Evolutionary conservation across 352 stramenopile genomes (phyloP).

Genomic region (Pythium dissotocum): DNA sequence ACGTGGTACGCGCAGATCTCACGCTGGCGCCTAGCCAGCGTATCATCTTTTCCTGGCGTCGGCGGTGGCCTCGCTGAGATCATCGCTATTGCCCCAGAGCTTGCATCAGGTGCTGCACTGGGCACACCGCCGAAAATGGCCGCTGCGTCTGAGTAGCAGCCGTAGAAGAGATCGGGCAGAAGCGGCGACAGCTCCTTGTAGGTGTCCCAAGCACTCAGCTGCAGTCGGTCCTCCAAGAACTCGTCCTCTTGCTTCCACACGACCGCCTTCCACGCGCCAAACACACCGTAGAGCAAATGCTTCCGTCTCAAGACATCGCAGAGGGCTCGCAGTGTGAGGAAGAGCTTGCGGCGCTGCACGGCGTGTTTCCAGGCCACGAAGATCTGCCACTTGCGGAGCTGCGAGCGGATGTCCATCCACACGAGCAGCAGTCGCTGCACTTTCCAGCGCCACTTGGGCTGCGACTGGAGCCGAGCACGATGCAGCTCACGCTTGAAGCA

Average conservation of each 20-base stretch:
- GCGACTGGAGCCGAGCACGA: slow-evolving; percentile 40
- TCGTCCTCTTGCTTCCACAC: slow-evolving; percentile 62
- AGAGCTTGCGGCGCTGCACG: slow-evolving; percentile 48
- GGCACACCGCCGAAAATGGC: slow-evolving; percentile 60
- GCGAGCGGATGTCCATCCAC: slow-evolving; percentile 42
- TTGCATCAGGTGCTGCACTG: slow-evolving; percentile 15
- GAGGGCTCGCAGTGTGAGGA: slow-evolving; percentile 45
- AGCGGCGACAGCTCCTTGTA: slow-evolving; percentile 57
- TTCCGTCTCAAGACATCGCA: slow-evolving; percentile 37
- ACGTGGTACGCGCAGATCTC: slow-evolving; percentile 51
- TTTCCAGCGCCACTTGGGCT: slow-evolving; percentile 45
- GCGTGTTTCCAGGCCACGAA: slow-evolving; percentile 56
- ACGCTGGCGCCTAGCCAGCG: slow-evolving; percentile 12
- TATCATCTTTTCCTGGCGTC: not conserved
- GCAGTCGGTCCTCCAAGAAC: slow-evolving; percentile 57
- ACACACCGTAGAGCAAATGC: slow-evolving; percentile 50
- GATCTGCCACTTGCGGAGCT: slow-evolving; percentile 35
- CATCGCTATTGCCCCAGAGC: slow-evolving; percentile 2
- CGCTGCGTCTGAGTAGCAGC: slow-evolving; percentile 51
- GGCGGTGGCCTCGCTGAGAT: not conserved
- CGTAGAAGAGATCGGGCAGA: slow-evolving; percentile 67
- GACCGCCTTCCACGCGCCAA: slow-evolving; percentile 60
- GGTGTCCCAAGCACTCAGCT: slow-evolving; percentile 55
- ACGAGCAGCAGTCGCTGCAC: slow-evolving; percentile 52
- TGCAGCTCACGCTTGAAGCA: slow-evolving; percentile 62